Evolutionary conservation across 768 basidiomycete genomes (phyloP).

Genomic region (Nevesoporus exiguus): DNA sequence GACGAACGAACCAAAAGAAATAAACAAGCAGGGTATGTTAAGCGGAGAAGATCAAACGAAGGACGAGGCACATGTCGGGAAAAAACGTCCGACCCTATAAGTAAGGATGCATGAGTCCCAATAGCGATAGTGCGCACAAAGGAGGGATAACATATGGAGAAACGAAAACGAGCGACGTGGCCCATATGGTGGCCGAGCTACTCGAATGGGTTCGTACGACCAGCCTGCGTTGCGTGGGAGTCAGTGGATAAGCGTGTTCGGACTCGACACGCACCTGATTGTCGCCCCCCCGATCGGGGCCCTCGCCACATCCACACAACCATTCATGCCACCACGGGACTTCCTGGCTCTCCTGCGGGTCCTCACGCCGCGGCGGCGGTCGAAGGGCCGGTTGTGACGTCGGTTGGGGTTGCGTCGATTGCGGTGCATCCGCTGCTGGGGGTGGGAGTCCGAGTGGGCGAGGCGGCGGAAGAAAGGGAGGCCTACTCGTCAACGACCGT

Average conservation of each 20-base stretch:
- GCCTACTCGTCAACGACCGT: constrained; percentile 4
- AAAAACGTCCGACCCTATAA: constrained; percentile 1
- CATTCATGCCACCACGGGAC: constrained; percentile 83
- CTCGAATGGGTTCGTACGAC: constrained; percentile 65
- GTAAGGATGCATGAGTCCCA: constrained; percentile 11
- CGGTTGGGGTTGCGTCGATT: constrained; percentile 33
- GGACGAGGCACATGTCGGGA: background rate
- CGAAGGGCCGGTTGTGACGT: constrained; percentile 31
- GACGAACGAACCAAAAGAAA: constrained; percentile 5
- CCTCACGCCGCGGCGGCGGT: constrained; percentile 23
- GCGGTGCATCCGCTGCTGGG: constrained; percentile 36
- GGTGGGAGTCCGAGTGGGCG: constrained; percentile 61
- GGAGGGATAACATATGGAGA: constrained; percentile 5
- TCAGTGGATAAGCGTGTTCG: background rate
- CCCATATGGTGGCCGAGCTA: constrained; percentile 16
- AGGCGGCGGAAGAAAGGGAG: constrained; percentile 40
- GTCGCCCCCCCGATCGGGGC: constrained; percentile 69
- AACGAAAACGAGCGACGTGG: background rate
- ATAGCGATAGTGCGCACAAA: constrained; percentile 9
- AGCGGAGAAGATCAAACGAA: constrained; percentile 10
- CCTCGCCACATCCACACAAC: constrained; percentile 78
- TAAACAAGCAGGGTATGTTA: constrained; percentile 26
- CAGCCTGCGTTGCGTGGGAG: constrained; percentile 45
- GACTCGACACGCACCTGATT: constrained; percentile 51
- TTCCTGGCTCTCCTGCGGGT: constrained; percentile 33